Base-by-base conservation (phyloP, 768 basidiomycete species). In the Thelephora ganbajun region DNA sequence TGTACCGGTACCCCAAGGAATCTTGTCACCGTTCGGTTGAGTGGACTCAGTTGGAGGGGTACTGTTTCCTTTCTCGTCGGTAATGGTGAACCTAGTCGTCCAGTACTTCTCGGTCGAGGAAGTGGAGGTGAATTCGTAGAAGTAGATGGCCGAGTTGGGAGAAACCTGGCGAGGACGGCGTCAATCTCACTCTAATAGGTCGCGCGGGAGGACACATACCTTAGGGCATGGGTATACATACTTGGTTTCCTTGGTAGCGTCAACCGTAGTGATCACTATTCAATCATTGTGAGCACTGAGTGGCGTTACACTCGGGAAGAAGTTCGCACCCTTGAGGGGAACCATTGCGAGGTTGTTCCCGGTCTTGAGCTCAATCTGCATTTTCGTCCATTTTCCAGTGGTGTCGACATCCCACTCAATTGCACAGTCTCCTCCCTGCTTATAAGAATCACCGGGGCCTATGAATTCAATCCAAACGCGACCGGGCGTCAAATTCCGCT, bases 61-160 rank as follows among this genome's bases (percentile, higher is more conserved):
- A 45, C 70, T 65, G 6, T 62, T 52, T 11, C 75, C 77, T 20
- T 60, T 54, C 3, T 70, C 41, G 33, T 69, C 72, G 2, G 80
- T 76, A 56, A 90, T 85, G 33, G 80, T 66, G 69, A 87, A 89
- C 19, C 87, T 81, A 13, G 75, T 77, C 2, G 84, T 83, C 87
- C 87, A 90, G 19, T 56, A 53, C 33, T 65, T 60, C 57, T 66
- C 57, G 34, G 62, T 1, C 0, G 74, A 57, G 5, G 51, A 56
- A 0, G 71, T 63, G 1, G 74, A 62, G 13, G 73, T 67, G 68
- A 83, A 88, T 56, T 87, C 83, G 62, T 85, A 85, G 68, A 88
- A 89, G 67, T 87, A 89, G 53, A 88, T 77, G 34, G 76, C 57
- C 2, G 85, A 69, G 61, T 81, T 67, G 16, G 75, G 72, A 16